Evolutionary conservation across 805 yeast species (phyloP), one percentile per base, ranked within the genome.

Genomic region (Tetrapisispora nanseiensis): DNA sequence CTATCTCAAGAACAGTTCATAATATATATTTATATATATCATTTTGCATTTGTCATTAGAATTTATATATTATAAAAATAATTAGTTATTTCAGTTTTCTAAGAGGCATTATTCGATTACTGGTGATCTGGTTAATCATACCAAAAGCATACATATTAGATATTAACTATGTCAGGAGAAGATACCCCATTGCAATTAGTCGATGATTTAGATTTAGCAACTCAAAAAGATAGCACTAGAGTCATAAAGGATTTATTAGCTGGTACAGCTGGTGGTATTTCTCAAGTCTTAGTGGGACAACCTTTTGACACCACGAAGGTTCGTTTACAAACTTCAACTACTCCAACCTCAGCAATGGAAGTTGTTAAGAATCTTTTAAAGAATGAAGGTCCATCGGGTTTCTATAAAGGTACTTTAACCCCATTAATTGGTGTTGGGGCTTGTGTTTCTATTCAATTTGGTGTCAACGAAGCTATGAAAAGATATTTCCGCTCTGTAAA

Each of bases 351-450:
- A 2, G 81, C 95, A 0, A 51, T 76, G 43, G 95, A 86, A 52
- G 95, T 86, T 10, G 78, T 87, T 18, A 74, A 74, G 56, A 72
- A 78, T 51, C 69, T 92, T 42, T 34, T 90, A 30, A 69, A 71
- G 32, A 79, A 83, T 44, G 98, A 92, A 63, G 98, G 98, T 2
- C 74, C 80, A 6, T 45, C 67, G 29, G 98, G 94, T 0, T 86
- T 92, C 56, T 92, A 92, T 62, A 80, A 94, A 63, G 98, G 98
- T 28, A 87, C 96, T 1, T 56, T 87, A 52, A 89, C 97, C 1
- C 98, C 98, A 18, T 70, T 92, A 52, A 62, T 90, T 28, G 98
- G 98, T 11, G 86, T 90, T n/a, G 98, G 98, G 40, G 95, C 95
- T 0, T 89, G 97, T 70, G 97, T 92, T 11, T 85, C 95, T 8